Conservation (phyloP, 2,329 filamentous ascomycete genomes). For the Emericellopsis atlantica region DNA sequence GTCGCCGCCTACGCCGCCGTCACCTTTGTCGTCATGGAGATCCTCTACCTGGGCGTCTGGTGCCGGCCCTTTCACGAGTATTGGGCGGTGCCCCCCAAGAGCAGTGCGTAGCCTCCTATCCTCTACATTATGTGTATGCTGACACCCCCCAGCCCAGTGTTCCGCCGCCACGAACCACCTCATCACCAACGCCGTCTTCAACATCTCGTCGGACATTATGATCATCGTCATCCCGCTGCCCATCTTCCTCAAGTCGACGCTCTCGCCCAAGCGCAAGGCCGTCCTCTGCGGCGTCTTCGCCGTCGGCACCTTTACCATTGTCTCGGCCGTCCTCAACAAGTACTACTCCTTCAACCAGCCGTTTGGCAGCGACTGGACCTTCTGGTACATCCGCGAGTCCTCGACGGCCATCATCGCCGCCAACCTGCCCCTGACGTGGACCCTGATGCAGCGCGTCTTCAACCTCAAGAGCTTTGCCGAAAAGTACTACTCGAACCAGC, state of each 20-base stretch:
- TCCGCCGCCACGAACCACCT: slow-evolving; percentile 41
- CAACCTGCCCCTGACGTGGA: slow-evolving; percentile 30
- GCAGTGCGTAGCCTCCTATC: slow-evolving; percentile 19
- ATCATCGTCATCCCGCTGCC: slow-evolving; percentile 45
- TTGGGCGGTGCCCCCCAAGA: slow-evolving; percentile 41
- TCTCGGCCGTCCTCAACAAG: slow-evolving; percentile 33
- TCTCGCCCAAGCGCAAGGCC: slow-evolving; percentile 35
- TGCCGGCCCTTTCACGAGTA: slow-evolving; percentile 43
- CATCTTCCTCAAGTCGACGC: slow-evolving; percentile 31
- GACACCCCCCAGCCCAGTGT: slow-evolving; percentile 32
- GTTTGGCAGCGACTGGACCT: slow-evolving; percentile 24
- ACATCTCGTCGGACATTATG: slow-evolving; percentile 44
- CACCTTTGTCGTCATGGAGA: slow-evolving; percentile 34
- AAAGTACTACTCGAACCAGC: slow-evolving; percentile 7
- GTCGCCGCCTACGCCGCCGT: slow-evolving; percentile 31
- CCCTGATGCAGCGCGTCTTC: slow-evolving; percentile 24
- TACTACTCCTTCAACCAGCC: slow-evolving; percentile 27
- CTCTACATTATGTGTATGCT: background rate
- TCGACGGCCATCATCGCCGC: slow-evolving; percentile 30
- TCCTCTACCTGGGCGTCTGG: slow-evolving; percentile 32
- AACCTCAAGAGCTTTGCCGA: slow-evolving; percentile 12
- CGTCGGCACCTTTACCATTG: slow-evolving; percentile 33
- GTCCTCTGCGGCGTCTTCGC: slow-evolving; percentile 32
- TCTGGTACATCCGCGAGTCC: slow-evolving; percentile 32
- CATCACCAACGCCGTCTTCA: slow-evolving; percentile 43